A percentile compares a stretch with the other conserved stretches of the same genome.
Evolutionary conservation across 768 basidiomycete genomes (phyloP).

Genomic region (Lactifluus rugatus): DNA sequence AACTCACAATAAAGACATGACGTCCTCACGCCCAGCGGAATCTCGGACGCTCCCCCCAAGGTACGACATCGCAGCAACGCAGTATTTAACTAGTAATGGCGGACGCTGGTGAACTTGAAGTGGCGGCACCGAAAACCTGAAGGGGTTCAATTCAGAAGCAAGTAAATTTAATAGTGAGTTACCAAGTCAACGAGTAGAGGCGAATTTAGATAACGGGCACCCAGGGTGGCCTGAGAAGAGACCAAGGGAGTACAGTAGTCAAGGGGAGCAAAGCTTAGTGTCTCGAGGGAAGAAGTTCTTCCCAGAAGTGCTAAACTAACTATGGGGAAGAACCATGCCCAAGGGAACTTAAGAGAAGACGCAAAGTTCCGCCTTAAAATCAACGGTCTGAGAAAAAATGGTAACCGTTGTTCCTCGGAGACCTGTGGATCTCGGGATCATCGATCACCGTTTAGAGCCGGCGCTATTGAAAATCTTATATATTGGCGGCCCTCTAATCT

Average conservation of each 20-base stretch:
- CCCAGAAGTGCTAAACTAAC: not conserved
- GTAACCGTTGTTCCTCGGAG: not conserved
- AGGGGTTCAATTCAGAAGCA: not conserved
- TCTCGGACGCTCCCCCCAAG: not conserved
- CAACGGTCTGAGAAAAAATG: not conserved
- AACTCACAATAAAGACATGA: not conserved
- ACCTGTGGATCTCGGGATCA: not conserved
- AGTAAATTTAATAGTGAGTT: not conserved
- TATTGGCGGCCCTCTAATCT: too few relatives aligned
- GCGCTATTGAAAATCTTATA: too few relatives aligned
- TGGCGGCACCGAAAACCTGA: not conserved
- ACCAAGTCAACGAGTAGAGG: conserved; percentile 5
- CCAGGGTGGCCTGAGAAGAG: not conserved
- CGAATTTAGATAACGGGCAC: not conserved
- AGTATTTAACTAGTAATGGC: not conserved
- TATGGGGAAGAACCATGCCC: not conserved
- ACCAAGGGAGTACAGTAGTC: not conserved
- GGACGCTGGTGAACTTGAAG: not conserved
- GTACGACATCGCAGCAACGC: not conserved
- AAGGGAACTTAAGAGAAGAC: not conserved
- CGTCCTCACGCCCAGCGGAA: not conserved
- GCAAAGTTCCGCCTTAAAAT: conserved; percentile 1
- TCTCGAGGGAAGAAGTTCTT: not conserved
- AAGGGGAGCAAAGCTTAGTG: not conserved
- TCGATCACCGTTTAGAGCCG: too few relatives aligned